Percentiles rank a stretch among this genome's conserved stretches.
Conservation (phyloP, 202 grass and related monocot species). For the Zizania palustris region DNA sequence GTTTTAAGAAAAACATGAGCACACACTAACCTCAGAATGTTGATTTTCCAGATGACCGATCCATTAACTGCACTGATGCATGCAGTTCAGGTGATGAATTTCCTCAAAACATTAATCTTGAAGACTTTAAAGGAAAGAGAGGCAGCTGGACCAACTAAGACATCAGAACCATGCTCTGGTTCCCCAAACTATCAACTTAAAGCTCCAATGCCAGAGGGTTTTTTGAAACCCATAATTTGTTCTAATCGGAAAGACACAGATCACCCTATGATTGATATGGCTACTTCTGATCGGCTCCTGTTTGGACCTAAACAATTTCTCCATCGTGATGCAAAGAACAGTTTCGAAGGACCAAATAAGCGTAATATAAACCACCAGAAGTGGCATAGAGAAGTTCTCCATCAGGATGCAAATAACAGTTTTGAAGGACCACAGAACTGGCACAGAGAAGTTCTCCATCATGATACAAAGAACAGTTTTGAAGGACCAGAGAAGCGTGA, state of each 20-base stretch:
- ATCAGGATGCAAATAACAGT: no score
- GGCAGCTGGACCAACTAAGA: constrained; percentile 14
- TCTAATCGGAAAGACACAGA: constrained; percentile 30
- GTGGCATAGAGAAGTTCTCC: no score
- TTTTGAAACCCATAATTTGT: constrained; percentile 34
- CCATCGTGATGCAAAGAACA: not conserved
- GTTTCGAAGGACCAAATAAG: no score
- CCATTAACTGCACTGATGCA: constrained; percentile 94
- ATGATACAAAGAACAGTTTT: constrained; percentile 34
- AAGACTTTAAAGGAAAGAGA: constrained; percentile 82
- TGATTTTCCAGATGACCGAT: constrained; percentile 89
- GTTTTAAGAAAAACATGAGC: not conserved
- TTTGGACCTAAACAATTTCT: constrained; percentile 35
- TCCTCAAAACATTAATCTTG: constrained; percentile 78
- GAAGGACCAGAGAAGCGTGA: constrained; percentile 34
- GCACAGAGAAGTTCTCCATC: not conserved
- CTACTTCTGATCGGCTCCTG: constrained; percentile 56
- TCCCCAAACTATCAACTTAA: constrained; percentile 64
- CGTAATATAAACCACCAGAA: no score
- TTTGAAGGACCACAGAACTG: no score
- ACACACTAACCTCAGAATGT: constrained; percentile 32
- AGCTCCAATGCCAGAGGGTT: constrained; percentile 36
- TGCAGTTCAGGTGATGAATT: constrained; percentile 99
- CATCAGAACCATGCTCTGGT: constrained; percentile 54
- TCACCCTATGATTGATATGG: constrained; percentile 50